Evolutionary conservation across 352 stramenopile genomes (phyloP).

Genomic region (Pythium aphanidermatum): DNA sequence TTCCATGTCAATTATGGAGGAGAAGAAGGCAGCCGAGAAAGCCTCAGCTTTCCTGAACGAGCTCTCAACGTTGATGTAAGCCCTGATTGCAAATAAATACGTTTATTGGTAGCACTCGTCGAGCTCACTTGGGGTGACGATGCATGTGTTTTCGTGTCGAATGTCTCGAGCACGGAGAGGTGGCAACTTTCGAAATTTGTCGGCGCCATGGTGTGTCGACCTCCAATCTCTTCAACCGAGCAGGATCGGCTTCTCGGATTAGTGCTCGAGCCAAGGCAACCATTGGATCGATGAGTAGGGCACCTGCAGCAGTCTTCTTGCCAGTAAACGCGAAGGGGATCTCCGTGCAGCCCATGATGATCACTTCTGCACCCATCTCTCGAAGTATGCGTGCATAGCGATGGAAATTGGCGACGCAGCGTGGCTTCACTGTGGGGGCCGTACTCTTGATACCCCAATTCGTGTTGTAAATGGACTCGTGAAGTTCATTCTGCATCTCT

Average conservation of each 20-base stretch:
- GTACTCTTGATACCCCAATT: slow-evolving; percentile 75
- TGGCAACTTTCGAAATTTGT: slow-evolving; percentile 18
- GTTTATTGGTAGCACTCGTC: neutral
- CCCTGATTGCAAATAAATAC: slow-evolving; percentile 9
- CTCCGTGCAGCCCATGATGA: slow-evolving; percentile 74
- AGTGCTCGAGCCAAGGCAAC: slow-evolving; percentile 64
- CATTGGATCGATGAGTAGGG: slow-evolving; percentile 67
- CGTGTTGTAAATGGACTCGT: slow-evolving; percentile 70
- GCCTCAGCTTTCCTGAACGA: slow-evolving; percentile 59
- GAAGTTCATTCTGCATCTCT: slow-evolving; percentile 48
- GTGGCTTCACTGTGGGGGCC: slow-evolving; percentile 41
- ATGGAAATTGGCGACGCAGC: slow-evolving; percentile 54
- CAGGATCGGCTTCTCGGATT: slow-evolving; percentile 53
- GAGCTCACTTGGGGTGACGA: slow-evolving; percentile 7
- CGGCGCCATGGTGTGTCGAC: slow-evolving; percentile 12
- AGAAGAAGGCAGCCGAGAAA: slow-evolving; percentile 34
- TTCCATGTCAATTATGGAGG: neutral
- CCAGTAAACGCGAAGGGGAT: slow-evolving; percentile 69
- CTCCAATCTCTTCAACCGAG: slow-evolving; percentile 34
- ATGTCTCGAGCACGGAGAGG: neutral
- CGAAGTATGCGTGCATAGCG: slow-evolving; percentile 41
- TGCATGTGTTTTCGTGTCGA: neutral
- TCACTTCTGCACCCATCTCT: slow-evolving; percentile 45
- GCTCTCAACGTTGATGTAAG: slow-evolving; percentile 23
- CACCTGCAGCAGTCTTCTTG: slow-evolving; percentile 30